Evolutionary conservation across 768 basidiomycete genomes (phyloP).

Genomic region (Lactarius deliciosus): DNA sequence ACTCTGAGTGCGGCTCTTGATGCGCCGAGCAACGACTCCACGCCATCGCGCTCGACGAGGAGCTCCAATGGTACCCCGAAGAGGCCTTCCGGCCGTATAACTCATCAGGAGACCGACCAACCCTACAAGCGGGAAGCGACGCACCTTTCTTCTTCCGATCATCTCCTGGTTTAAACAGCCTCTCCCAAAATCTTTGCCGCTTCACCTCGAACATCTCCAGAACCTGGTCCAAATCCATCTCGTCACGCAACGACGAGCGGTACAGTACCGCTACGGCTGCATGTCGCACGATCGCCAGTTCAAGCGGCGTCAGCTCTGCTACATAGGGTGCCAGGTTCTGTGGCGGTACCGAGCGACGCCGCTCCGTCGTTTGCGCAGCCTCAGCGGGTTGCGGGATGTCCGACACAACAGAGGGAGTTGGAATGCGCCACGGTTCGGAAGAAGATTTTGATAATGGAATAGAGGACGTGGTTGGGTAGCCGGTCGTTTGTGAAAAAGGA

Average conservation of each 20-base stretch:
- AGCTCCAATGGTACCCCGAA: constrained; percentile 93
- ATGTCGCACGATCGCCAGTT: constrained; percentile 89
- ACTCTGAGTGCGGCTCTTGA: constrained; percentile 81
- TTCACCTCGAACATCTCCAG: constrained; percentile 89
- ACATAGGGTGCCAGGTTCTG: constrained; percentile 77
- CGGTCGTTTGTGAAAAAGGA: no score
- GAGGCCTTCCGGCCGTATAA: constrained; percentile 58
- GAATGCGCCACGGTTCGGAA: no score
- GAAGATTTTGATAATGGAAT: no score
- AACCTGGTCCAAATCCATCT: constrained; percentile 89
- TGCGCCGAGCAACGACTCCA: constrained; percentile 89
- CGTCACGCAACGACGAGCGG: constrained; percentile 73
- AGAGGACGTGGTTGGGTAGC: no score
- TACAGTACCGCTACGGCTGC: constrained; percentile 80
- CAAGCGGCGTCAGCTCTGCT: constrained; percentile 78
- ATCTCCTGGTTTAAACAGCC: constrained; percentile 76
- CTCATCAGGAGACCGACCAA: constrained; percentile 21
- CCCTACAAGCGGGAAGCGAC: constrained; percentile 26
- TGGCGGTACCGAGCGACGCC: constrained; percentile 77
- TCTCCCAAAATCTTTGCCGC: constrained; percentile 95
- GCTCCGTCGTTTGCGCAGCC: constrained; percentile 87
- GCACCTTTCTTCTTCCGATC: constrained; percentile 90
- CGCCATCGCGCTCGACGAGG: constrained; percentile 89
- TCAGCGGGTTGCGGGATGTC: constrained; percentile 75
- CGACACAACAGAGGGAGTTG: constrained; percentile 40